Base-by-base conservation (phyloP, 805 yeast genomes). In the Wickerhamomyces ciferrii region DNA sequence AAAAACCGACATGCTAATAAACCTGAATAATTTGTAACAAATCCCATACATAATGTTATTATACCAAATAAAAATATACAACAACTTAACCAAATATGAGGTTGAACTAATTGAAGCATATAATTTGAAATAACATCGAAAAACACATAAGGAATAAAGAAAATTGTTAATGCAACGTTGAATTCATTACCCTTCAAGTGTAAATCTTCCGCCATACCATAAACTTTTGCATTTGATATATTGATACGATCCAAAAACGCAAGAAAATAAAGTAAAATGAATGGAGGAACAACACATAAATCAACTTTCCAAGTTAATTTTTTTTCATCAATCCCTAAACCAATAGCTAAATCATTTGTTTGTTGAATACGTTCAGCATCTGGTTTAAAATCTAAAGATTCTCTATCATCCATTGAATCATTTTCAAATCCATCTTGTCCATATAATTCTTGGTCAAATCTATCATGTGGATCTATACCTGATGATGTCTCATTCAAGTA, bases 241-340 rank as follows among this genome's bases (percentile, higher is more conserved):
- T 87, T 87, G 48, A 87, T 91, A 62, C 95, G 73, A 62, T 87
- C 95, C 58, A 87, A 67, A 59, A 87, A 87, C 1, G 92, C 83
- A 51, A 87, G 72, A 62, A 87, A 79, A 58, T 87, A 87, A 41
- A 87, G 69, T 25, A 86, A 57, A 58, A 89, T 80, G 53, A 87
- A 83, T n/a, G 89, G 81, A 5, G 91, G 89, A 23, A 86, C 81
- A 36, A 87, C 81, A 49, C 87, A 78, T 1, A 79, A 44, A 57
- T 86, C 92, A 29, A 83, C 69, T 55, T 84, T 85, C 73, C 78
- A 68, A 78, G 78, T 76, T 24, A 86, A 65, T 53, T 68, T 73
- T 41, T 56, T 66, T 34, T 83, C 80, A 60, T 84, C 71, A 32
- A 87, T 67, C 17, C 78, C 79, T 46, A 65, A 54, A 42, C 72